phyloP scores from a whole-genome alignment of 192 early-diverging fungal species.

The Mortierella claussenii region DNA sequence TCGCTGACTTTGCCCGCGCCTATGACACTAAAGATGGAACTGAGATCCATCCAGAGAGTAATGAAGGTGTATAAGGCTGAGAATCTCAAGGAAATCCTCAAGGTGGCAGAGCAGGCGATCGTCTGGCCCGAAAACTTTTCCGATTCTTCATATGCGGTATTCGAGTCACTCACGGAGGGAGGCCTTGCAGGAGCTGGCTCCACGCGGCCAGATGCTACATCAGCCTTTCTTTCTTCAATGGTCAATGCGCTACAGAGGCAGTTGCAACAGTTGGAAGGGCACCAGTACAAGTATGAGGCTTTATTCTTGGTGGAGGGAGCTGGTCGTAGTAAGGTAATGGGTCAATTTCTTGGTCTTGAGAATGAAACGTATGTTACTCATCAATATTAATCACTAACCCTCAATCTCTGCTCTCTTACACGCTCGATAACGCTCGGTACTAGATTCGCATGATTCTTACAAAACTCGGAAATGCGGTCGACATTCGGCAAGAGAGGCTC shows the following conservation, averaged over 20 bases:
- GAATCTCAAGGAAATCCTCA: conserved; percentile 44
- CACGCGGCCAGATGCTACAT: conserved; percentile 27
- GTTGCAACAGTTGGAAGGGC: conserved; percentile 36
- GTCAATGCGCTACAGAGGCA: conserved; percentile 21
- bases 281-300: conserved; percentile 34
- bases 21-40: conserved; percentile 25
- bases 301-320: conserved; percentile 37
- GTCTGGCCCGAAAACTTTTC: conserved; percentile 44
- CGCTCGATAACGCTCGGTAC: background rate
- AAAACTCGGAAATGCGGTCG: conserved; percentile 45
- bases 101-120: conserved; percentile 42
- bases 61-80: conserved; percentile 36
- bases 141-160: conserved; percentile 21
- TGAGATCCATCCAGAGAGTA: conserved; percentile 41
- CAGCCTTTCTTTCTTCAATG: conserved; percentile 26
- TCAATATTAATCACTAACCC: background rate
- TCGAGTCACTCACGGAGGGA: conserved; percentile 26
- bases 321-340: conserved; percentile 29
- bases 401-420: no score
- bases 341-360: no score
- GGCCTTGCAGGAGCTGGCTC: background rate
- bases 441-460: conserved; percentile 47
- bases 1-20: conserved; percentile 13
- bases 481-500: conserved; percentile 25
- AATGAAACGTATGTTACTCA: background rate